Base-by-base conservation (phyloP, 2,329 filamentous ascomycete genomes). In the Ceratocystis alfenasii region DNA sequence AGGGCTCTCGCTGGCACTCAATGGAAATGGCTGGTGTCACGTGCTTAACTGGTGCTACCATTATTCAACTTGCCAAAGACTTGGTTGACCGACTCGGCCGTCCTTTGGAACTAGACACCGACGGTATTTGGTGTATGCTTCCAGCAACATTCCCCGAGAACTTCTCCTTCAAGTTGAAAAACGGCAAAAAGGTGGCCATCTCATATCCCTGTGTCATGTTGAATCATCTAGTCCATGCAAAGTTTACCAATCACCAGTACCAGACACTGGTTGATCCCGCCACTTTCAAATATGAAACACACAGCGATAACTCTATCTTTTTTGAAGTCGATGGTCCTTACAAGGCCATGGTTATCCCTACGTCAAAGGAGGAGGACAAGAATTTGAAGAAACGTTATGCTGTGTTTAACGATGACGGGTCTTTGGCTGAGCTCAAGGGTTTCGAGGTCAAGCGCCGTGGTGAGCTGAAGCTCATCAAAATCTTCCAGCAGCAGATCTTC, bases 71-170 rank as follows among this genome's bases (percentile, higher is more conserved):
- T 82, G 95, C 94, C 20, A 85, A 93, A 72, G 87, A 94, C 71
- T 82, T 99, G 1, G 93, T 99, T 3, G 94, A 99, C 74, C 84
- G 94, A 6, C 89, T 99, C 46, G 94, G 94, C 28, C 84, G 94
- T 66, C 94, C 94, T 0, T 80, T 99, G 64, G 94, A 99, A 74
- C 80, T 99, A 62, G 94, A 99, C 75, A 99, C 94, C 2, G 94
- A 99, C 73, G 94, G 95, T 83, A 99, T 99, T 72, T 99, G 94
- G 95, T 99, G 94, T 77, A 99, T 99, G 83, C 81, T 99, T 71
- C 94, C 94, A 0, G 93, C 90, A 0, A 94, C 90, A 0, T 99
- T 99, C 71, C 94, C 94, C 0, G 94, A 99, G 73, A 96, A 99
- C 75, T 96, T 96, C 72, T 81, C 86, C 0, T 97, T 99, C 79